These are phyloP conservation scores for Saturnispora quitensis DNA, from an alignment of 805 yeast genomes.

Conservation along the genomic window DNA sequence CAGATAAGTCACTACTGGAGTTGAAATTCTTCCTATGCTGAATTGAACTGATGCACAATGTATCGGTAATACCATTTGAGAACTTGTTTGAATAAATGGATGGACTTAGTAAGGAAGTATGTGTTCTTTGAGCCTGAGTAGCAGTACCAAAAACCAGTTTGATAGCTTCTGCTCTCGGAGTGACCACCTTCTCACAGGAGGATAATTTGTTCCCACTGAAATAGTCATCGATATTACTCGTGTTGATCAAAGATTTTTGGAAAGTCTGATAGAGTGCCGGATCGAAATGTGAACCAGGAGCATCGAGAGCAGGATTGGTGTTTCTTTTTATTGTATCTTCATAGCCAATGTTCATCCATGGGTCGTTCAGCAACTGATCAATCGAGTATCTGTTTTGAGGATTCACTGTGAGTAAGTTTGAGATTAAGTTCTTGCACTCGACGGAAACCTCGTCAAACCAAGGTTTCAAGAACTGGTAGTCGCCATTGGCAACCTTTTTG, in stretches of 20 bases:
- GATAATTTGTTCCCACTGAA: slow-evolving; percentile 11
- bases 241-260: slow-evolving; percentile 20
- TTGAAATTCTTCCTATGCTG: slow-evolving; percentile 1
- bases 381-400: slow-evolving; percentile 61
- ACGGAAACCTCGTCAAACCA: slow-evolving; percentile 83
- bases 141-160: slow-evolving; percentile 30
- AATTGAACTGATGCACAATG: slow-evolving; percentile 11
- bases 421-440: slow-evolving; percentile 63
- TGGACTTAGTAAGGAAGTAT: neutral
- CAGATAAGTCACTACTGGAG: slow-evolving; percentile 11
- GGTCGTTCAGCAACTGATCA: slow-evolving; percentile 58
- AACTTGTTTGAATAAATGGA: neutral
- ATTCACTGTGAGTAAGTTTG: slow-evolving; percentile 57
- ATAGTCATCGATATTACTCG: slow-evolving; percentile 17
- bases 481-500: slow-evolving; percentile 60
- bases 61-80: slow-evolving; percentile 9
- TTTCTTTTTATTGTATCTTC: slow-evolving; percentile 12
- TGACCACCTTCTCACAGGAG: slow-evolving; percentile 13
- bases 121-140: slow-evolving; percentile 22
- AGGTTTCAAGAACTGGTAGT: slow-evolving; percentile 64
- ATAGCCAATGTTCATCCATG: slow-evolving; percentile 45
- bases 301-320: slow-evolving; percentile 22
- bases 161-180: slow-evolving; percentile 33
- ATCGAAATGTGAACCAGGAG: slow-evolving; percentile 25
- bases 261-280: slow-evolving; percentile 20